Evolutionary conservation across 352 stramenopile species (phyloP), one percentile per base, ranked within the genome.

Genomic region (Phytophthora agathidicida): DNA sequence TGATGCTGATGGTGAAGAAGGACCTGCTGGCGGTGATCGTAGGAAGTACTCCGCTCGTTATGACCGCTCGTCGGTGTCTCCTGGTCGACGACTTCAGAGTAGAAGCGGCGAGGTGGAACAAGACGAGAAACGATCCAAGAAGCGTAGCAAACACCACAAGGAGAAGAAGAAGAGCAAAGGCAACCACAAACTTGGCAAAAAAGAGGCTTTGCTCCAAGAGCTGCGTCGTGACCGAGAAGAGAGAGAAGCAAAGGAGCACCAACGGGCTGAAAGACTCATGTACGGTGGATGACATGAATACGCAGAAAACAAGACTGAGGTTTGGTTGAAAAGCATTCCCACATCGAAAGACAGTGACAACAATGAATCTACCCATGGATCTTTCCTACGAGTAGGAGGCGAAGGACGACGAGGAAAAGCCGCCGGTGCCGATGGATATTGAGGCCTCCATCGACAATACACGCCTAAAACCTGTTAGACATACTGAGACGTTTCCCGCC

Each of bases 201-300:
- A 67, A 30, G 35, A 68, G 8, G 32, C 27, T 13, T 5, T 74
- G 35, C 17, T 81, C 16, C 19, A 71, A 7, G 63, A 81, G 23
- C 54, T 88, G 17, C 73, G 76, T 7, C 67, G 64, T 30, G 78
- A 84, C 50, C 73, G 74, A 16, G 30, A 75, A n/a, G 61, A 82
- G 9, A 39, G 67, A 31, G 70, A 84, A 46, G 36, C 44, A 1
- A 33, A 17, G 0, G 74, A 87, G 38, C 60, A 56, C 7, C 37
- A 16, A 30, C 60, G 70, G 36, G 70, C 74, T 7, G 42, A 83
- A 2, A 42, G 27, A 45, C 28, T 86, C 5, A 46, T 82, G 53
- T 38, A 41, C 13, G 24, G 35, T 41, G 46, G 11, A 60, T 7
- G 52, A 31, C 10, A 37, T 26, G 14, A 37, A 5, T 14, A 23